A percentile compares a stretch with the other conserved stretches of the same genome.
These are phyloP conservation scores for Pseudotulostoma volvatum DNA, from an alignment of 495 filamentous ascomycete genomes.

Conservation along the genomic window DNA sequence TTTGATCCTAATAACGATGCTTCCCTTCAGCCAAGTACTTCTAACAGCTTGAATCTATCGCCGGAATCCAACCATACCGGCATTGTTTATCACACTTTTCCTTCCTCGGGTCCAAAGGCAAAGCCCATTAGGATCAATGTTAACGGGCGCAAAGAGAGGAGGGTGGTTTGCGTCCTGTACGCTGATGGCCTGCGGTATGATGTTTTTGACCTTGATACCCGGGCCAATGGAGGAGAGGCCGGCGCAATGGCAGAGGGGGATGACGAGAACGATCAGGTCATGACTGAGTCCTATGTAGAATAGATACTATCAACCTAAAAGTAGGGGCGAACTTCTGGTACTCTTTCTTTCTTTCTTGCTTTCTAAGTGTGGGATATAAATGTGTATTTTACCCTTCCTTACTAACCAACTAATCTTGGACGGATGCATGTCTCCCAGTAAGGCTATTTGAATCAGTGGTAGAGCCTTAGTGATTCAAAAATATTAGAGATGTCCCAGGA, in stretches of 20 bases:
- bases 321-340: too few relatives aligned
- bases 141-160: slow-evolving; percentile 36
- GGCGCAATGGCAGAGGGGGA: slow-evolving; percentile 17
- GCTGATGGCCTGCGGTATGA: slow-evolving; percentile 38
- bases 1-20: background rate
- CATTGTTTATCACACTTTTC: slow-evolving; percentile 20
- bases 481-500: too few relatives aligned
- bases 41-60: slow-evolving; percentile 7
- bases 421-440: too few relatives aligned
- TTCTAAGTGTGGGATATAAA: too few relatives aligned
- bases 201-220: slow-evolving; percentile 39
- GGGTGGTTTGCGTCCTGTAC: slow-evolving; percentile 40
- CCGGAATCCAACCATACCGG: slow-evolving; percentile 4
- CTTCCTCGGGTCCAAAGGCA: slow-evolving; percentile 20
- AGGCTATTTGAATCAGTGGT: too few relatives aligned
- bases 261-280: slow-evolving; percentile 7
- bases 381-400: too few relatives aligned
- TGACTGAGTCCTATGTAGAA: too few relatives aligned
- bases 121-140: slow-evolving; percentile 32
- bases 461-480: too few relatives aligned
- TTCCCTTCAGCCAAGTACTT: background rate
- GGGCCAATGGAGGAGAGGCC: slow-evolving; percentile 18
- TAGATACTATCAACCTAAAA: too few relatives aligned
- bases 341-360: too few relatives aligned
- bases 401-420: too few relatives aligned